Base-by-base conservation (phyloP, 768 basidiomycete species). In the Suillus weaverae region DNA sequence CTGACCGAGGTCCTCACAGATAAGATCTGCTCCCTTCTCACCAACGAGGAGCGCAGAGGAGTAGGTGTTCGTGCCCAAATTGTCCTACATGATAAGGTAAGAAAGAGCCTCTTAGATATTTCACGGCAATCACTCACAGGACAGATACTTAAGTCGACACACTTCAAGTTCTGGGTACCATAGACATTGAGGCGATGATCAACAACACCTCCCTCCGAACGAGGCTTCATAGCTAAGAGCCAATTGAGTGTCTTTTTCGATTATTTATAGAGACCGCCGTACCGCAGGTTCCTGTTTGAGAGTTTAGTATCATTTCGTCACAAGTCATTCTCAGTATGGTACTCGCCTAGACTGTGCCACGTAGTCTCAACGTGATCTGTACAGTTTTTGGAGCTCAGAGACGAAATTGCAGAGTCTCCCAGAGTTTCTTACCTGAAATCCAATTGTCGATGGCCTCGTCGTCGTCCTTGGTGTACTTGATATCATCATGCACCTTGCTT, bases 361-460 rank as follows among this genome's bases (percentile, higher is more conserved):
- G 88, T 90, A 11, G 89, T 89, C 80, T 89, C 89, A 69, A 90
- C 89, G 73, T 89, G 87, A 73, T 88, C 79, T 61, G 48, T 26
- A 26, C 55, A 26, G n/a, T 55, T 36, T 55, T 36, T 35, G 43
- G 22, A 53, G 7, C 46, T 67, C 41, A 66, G 64, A 30, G 16
- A 41, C 39, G 20, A n/a, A 18, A 32, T 35, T 32, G 20, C 6
- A 44, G 10, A 33, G 4, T 43, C 16, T 32, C 51, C 8, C 43
- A 62, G 14, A 20, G 13, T n/a, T 14, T 55, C 61, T 16, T 10
- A 67, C 57, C 85, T 57, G 86, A 76, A 66, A 88, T 77, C 88
- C 88, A 89, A 67, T 89, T 83, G 70, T 90, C 89, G 69, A 90
- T 91, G 46, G 87, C 88, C 72, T 85, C 74, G 76, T 90, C 88